These are phyloP conservation scores for Copromyces sp. DNA, from an alignment of 495 filamentous ascomycete species.

Conservation along the genomic window DNA sequence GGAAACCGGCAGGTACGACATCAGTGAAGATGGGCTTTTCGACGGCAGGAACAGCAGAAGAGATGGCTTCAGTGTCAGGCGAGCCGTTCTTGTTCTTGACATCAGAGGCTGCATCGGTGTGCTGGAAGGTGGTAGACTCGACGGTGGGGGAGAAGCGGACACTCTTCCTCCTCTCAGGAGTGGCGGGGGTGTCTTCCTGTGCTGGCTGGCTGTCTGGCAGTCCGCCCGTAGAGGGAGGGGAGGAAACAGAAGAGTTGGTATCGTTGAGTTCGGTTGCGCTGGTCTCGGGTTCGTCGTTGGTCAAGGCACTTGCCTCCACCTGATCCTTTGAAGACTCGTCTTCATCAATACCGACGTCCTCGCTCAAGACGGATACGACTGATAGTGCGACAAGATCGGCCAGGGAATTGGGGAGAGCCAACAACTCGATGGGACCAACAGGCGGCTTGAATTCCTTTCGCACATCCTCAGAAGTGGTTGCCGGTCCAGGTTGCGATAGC, in stretches of 20 bases:
- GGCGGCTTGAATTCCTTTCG: slow-evolving; percentile 7
- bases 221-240: neutral
- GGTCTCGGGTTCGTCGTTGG: neutral
- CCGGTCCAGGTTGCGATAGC: neutral
- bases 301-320: neutral
- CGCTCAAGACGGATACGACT: slow-evolving; percentile 3
- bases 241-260: neutral
- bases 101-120: slow-evolving; percentile 22
- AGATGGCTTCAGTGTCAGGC: neutral
- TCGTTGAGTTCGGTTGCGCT: neutral
- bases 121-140: slow-evolving; percentile 44
- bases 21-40: neutral
- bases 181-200: neutral
- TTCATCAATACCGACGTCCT: neutral
- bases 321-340: neutral
- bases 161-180: slow-evolving; percentile 40
- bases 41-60: neutral
- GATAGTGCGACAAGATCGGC: slow-evolving; percentile 8
- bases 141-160: slow-evolving; percentile 55
- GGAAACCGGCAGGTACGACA: neutral
- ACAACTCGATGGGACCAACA: slow-evolving; percentile 20
- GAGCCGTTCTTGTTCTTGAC: neutral
- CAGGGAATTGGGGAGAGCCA: slow-evolving; percentile 22
- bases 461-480: neutral
- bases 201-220: neutral